Percentiles rank a stretch among this genome's conserved stretches.
phyloP scores from a whole-genome alignment of 805 yeast genomes.

The Maudiozyma barnettii region DNA sequence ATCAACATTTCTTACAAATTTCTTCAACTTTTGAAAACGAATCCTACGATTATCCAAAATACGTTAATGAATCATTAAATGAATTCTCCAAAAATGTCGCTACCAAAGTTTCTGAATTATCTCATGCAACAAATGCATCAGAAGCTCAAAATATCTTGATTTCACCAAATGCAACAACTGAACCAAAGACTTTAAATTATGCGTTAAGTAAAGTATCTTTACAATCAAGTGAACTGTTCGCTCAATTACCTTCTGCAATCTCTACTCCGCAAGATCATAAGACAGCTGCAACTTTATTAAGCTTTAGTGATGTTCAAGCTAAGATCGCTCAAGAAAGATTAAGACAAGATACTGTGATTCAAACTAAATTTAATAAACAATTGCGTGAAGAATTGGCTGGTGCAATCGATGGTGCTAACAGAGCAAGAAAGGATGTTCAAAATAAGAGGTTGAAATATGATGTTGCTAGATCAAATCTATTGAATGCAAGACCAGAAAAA shows the following conservation, averaged over 20 bases:
- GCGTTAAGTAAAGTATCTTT: constrained; percentile 73
- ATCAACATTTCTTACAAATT: constrained; percentile 46
- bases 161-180: constrained; percentile 38
- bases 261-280: constrained; percentile 30
- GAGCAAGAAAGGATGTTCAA: constrained; percentile 65
- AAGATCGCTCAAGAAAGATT: constrained; percentile 75
- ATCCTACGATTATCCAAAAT: constrained; percentile 76
- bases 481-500: constrained; percentile 47
- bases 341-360: constrained; percentile 70
- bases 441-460: constrained; percentile 72
- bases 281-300: constrained; percentile 47
- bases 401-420: constrained; percentile 51
- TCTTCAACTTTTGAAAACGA: constrained; percentile 57
- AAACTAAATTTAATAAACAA: constrained; percentile 57
- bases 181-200: constrained; percentile 75
- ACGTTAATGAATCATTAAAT: constrained; percentile 60
- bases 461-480: constrained; percentile 53
- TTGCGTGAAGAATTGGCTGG: constrained; percentile 52
- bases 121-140: constrained; percentile 65
- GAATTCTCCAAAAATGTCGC: constrained; percentile 62
- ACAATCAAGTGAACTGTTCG: constrained; percentile 29
- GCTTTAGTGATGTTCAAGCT: constrained; percentile 59
- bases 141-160: constrained; percentile 70
- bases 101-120: constrained; percentile 53
- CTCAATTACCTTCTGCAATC: constrained; percentile 10